Evolutionary conservation across 129 eudicot genomes (phyloP), one percentile per base, ranked within the genome.

Genomic region (Lactuca sativa): DNA sequence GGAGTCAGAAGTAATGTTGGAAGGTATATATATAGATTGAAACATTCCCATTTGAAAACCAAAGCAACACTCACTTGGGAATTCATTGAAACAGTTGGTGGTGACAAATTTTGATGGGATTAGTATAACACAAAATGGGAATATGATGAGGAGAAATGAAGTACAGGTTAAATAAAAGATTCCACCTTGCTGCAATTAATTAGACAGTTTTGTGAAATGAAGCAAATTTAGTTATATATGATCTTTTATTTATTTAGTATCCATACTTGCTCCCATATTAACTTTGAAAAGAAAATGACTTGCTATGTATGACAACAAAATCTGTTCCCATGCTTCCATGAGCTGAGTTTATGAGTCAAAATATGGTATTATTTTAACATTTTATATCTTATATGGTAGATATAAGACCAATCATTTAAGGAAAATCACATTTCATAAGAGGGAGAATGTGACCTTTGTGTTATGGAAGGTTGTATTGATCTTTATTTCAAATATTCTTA

Each of bases 11-110:
- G 17, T 51, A 4, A 51, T 51, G 16, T 51, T 64, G 64, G 30
- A 18, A 18, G 21, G 21, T 18, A 18, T 1, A 18, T 18, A 18
- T n/a, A n/a, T n/a, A n/a, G 40, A 69, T 34, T 52, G 32, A 40
- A 62, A 62, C 32, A 61, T 62, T 43, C 18, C 33, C 59, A 36
- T 53, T 12, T 41, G 41, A 69, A 62, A 38, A 48, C 25, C 2
- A 32, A 15, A 59, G n/a, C 51, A 44, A 69, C 52, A 62, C 76
- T 69, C 58, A 77, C 81, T 54, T 77, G 76, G 64, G 64, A 11
- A 77, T 77, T 62, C 76, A 77, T 69, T 60, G 15, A 21, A 51
- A 68, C 58, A 59, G 59, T 60, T 68, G 61, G 43, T 43, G 52
- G 58, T 5, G 7, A 77, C 59, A 65, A 64, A 56, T n/a, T 37